Conservation (phyloP, 495 filamentous ascomycete genomes). For the Tetracladium marchalianum region DNA sequence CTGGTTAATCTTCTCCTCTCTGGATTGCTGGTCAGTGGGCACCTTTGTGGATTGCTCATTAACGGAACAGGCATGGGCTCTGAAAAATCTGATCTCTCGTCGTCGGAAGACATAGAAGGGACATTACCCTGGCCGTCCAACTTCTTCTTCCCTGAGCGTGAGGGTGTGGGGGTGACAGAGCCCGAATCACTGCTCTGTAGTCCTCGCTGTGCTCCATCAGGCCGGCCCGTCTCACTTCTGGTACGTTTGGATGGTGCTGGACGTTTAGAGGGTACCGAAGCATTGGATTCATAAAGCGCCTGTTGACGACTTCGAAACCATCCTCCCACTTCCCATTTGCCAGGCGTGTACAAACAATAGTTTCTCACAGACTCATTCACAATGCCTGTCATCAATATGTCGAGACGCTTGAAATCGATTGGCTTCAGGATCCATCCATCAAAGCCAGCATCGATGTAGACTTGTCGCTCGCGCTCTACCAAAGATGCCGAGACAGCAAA, state of each 20-base stretch:
- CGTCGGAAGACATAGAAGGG: too few relatives aligned
- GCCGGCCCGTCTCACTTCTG: neutral
- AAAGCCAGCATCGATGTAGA: slow-evolving; percentile 74
- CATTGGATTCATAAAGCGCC: neutral
- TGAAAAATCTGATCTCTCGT: too few relatives aligned
- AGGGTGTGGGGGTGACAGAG: slow-evolving; percentile 2
- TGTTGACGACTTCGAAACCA: slow-evolving; percentile 42
- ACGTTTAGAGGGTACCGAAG: neutral
- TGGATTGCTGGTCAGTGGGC: too few relatives aligned
- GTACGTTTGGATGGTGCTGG: neutral
- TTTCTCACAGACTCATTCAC: slow-evolving; percentile 34
- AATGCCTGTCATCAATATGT: slow-evolving; percentile 50
- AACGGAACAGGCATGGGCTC: too few relatives aligned
- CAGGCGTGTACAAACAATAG: slow-evolving; percentile 44
- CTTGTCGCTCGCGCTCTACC: slow-evolving; percentile 55
- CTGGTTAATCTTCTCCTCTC: too few relatives aligned
- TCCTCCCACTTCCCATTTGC: slow-evolving; percentile 63
- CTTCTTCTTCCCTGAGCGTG: too few relatives aligned
- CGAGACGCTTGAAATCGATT: slow-evolving; percentile 61
- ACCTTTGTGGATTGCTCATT: too few relatives aligned
- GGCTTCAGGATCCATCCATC: slow-evolving; percentile 84
- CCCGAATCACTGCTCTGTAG: slow-evolving; percentile 10
- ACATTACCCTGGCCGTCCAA: too few relatives aligned
- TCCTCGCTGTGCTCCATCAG: neutral
- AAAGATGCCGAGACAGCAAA: slow-evolving; percentile 88